Evolutionary conservation across 2,329 filamentous ascomycete genomes (phyloP), one percentile per base, ranked within the genome.

Genomic region (Stemphylium beticola): DNA sequence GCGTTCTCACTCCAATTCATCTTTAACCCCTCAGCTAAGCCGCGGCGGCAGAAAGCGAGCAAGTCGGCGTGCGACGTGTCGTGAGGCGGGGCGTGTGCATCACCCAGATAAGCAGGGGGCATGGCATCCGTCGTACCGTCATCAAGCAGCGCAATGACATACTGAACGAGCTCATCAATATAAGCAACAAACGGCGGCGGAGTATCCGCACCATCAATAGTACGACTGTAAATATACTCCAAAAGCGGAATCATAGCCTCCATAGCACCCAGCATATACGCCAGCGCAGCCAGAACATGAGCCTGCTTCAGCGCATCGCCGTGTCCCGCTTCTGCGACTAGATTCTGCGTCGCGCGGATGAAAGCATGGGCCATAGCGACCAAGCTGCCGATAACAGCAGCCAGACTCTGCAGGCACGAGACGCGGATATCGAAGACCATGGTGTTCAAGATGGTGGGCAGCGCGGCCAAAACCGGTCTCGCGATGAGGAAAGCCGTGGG

Each of bases 401-500:
- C 57, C 3, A 81, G 64, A 42, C 74, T 81, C 5, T 62, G 52
- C 2, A 65, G 24, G 50, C 82, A 75, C 11, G 71, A 72, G 12
- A 81, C 64, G 29, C 81, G 74, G 2, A 85, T 58, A 39, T 79
- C 75, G 57, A 79, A 78, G 1, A 82, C 61, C 44, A 84, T 56
- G 7, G 78, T 74, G 4, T 74, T 62, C 6, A 84, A 72, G 0
- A 80, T 75, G 5, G 71, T 67, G 0, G 70, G 70, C 12, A 79
- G 73, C 2, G 82, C 80, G 43, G 81, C 73, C 22, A 87, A 65
- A 6, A 87, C 74, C 0, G 85, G 85, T 15, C 75, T 62, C 4
- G 79, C 78, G 4, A 86, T 68, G 15, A 86, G 75, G 78, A 83
- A 85, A 2, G 80, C 80, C 20, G 74, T 73, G 3, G 74, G 60